These are phyloP conservation scores for Fusarium zealandicum DNA, from an alignment of 2,329 filamentous ascomycete genomes.

Conservation along the genomic window DNA sequence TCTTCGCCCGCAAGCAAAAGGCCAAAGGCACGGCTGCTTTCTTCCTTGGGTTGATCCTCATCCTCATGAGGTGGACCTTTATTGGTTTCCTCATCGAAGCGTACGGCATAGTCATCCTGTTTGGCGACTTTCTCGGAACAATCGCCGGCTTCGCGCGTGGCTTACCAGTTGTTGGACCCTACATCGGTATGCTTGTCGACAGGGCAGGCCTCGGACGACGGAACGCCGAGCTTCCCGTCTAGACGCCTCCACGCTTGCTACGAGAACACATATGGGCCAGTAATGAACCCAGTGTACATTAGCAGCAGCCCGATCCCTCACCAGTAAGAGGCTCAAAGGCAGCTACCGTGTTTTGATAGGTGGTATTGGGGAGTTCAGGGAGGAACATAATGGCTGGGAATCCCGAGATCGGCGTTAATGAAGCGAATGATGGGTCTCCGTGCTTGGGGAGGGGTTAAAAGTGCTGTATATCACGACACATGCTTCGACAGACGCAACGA, in stretches of 20 bases:
- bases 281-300: not conserved
- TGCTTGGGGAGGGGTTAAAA: conserved; percentile 14
- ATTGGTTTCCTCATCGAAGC: conserved; percentile 89
- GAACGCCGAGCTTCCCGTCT: conserved; percentile 81
- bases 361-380: conserved; percentile 28
- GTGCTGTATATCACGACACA: conserved; percentile 14
- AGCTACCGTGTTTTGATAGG: conserved; percentile 22
- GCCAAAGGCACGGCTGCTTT: conserved; percentile 91
- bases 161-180: conserved; percentile 85
- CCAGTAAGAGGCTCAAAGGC: conserved; percentile 6
- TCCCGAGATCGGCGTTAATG: conserved; percentile 36
- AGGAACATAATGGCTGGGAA: conserved; percentile 32
- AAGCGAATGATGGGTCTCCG: conserved; percentile 16
- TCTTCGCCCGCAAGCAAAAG: conserved; percentile 95
- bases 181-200: conserved; percentile 78
- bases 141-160: conserved; percentile 87
- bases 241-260: conserved; percentile 38
- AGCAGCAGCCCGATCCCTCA: conserved; percentile 3
- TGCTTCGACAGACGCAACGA: not conserved
- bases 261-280: not conserved
- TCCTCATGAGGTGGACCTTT: conserved; percentile 88
- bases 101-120: conserved; percentile 91
- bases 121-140: conserved; percentile 95
- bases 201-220: conserved; percentile 72
- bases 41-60: conserved; percentile 80